Base-by-base conservation (phyloP, 2,329 filamentous ascomycete species). In the Penicillium fuscoglaucum region DNA sequence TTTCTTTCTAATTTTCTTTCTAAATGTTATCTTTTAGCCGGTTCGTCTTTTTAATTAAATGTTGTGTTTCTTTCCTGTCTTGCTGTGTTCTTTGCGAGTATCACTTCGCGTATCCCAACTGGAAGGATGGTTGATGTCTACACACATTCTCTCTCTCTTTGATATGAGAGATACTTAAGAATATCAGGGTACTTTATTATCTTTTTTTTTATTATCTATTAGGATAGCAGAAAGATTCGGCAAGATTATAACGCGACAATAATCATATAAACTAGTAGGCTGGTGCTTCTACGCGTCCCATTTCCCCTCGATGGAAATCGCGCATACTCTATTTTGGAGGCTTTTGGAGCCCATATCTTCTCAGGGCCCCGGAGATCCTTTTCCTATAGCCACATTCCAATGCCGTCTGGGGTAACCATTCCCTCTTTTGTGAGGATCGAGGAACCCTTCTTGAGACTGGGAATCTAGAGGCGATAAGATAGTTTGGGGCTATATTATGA, bases 1-100 rank as follows among this genome's bases (percentile, higher is more conserved):
- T 46, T 57, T 49, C 50, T 50, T 50, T 59, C 55, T 40, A 49
- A 37, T 57, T 52, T 51, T 47, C 26, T 29, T 55, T 55, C 44
- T 55, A 4, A 2, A 47, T 37, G 0, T 48, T 39, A 43, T 55
- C 37, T 31, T 54, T 43, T 15, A 19, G 39, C 15, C 21, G 13
- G 1, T 9, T 52, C 17, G 37, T 29, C 31, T 57, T 51, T 37
- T 37, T 46, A 24, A 41, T 33, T 46, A 26, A 26, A 17, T 31
- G 28, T 50, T 29, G 35, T 52, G 43, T 50, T 13, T 55, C 56
- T 43, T 40, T 37, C 31, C n/a, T 48, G 9, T 48, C 57, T 39
- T 57, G 21, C 19, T 61, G 48, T 35, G 24, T 58, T 51, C 53
- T 49, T 29, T 50, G 17, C 33, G 13, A 43, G 40, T 43, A 29